Conservation (phyloP, 2,329 filamentous ascomycete species). For the Botrytis fragariae region DNA sequence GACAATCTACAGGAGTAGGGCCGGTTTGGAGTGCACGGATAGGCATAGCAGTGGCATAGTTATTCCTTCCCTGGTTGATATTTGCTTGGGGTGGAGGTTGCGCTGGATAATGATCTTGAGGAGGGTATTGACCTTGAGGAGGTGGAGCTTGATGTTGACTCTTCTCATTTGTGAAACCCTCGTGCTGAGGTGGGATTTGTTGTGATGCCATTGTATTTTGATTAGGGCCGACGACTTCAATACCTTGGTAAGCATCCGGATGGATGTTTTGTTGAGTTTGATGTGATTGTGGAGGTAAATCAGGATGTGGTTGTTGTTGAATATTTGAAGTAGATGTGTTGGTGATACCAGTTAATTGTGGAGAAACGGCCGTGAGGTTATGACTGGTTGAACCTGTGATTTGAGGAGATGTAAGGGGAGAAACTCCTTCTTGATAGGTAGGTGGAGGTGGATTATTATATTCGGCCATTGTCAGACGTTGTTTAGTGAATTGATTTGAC, state of each 20-base stretch:
- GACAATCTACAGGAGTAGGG: constrained; percentile 29
- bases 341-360: constrained; percentile 8
- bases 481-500: background rate
- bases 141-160: background rate
- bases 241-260: constrained; percentile 13
- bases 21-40: constrained; percentile 23
- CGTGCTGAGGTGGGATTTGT: constrained; percentile 14
- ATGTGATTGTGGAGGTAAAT: background rate
- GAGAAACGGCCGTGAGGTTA: background rate
- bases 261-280: background rate
- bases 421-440: constrained; percentile 4
- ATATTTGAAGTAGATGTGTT: constrained; percentile 5
- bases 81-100: constrained; percentile 11
- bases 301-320: constrained; percentile 6
- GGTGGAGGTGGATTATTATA: constrained; percentile 1
- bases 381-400: background rate
- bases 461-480: background rate
- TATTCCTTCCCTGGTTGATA: constrained; percentile 9
- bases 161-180: constrained; percentile 4
- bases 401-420: constrained; percentile 15
- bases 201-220: constrained; percentile 6
- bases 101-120: background rate
- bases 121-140: constrained; percentile 9
- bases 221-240: constrained; percentile 12
- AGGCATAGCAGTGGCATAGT: constrained; percentile 25